Percentiles rank a stretch among this genome's conserved stretches.
phyloP scores from a whole-genome alignment of 1,139 yeast genomes.

The Geotrichum reessii region DNA sequence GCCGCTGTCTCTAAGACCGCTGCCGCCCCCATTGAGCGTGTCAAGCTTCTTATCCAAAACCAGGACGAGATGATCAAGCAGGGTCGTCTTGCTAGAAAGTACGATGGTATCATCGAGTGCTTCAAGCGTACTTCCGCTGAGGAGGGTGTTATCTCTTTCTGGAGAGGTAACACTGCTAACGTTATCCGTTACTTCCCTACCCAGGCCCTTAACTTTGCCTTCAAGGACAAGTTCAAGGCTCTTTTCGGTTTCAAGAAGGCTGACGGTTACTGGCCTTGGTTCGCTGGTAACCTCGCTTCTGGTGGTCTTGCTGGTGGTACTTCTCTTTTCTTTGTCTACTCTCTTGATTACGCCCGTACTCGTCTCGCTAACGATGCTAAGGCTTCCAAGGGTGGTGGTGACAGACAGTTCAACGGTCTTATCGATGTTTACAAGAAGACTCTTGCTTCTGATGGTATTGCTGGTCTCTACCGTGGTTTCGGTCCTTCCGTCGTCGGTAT shows the following conservation, averaged over 20 bases:
- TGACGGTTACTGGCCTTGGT: conserved; percentile 62
- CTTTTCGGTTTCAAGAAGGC: conserved; percentile 70
- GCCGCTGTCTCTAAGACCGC: conserved; percentile 83
- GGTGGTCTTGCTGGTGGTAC: conserved; percentile 84
- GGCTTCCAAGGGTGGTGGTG: conserved; percentile 60
- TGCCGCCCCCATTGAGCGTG: conserved; percentile 82
- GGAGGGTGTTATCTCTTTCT: conserved; percentile 66
- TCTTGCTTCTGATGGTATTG: conserved; percentile 67
- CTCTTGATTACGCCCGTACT: conserved; percentile 78
- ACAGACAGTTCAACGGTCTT: conserved; percentile 73
- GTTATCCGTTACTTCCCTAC: conserved; percentile 83
- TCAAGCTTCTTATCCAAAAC: conserved; percentile 73
- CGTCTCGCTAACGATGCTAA: conserved; percentile 81
- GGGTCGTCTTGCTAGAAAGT: conserved; percentile 62
- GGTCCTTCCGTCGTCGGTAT: conserved; percentile 77
- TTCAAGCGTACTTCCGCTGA: conserved; percentile 67
- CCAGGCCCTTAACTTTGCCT: conserved; percentile 78
- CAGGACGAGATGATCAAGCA: conserved; percentile 81
- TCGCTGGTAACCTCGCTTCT: conserved; percentile 74
- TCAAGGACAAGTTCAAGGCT: conserved; percentile 76
- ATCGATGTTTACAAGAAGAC: conserved; percentile 74
- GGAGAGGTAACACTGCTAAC: conserved; percentile 86
- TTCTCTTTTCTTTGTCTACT: conserved; percentile 68
- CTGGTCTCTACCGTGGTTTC: conserved; percentile 81
- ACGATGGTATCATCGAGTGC: conserved; percentile 66